Evolutionary conservation across 2,329 filamentous ascomycete species (phyloP).

Genomic region (Myrmaecium sp.): DNA sequence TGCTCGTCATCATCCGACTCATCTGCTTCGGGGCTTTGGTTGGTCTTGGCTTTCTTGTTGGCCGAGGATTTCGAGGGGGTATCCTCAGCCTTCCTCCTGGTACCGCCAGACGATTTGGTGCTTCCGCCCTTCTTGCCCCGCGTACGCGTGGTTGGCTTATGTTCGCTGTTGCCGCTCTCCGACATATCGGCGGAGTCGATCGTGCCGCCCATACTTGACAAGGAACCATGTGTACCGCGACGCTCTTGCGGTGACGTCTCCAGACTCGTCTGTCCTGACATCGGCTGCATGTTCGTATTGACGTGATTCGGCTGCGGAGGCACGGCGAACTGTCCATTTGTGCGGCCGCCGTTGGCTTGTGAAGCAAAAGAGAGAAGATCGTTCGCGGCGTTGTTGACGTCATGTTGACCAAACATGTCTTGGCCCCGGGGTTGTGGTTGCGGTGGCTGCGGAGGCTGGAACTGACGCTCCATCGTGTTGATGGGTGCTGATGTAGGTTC

Average conservation of each 20-base stretch:
- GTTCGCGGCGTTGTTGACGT: constrained; percentile 85
- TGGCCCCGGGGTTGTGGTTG: constrained; percentile 22
- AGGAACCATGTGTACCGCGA: constrained; percentile 31
- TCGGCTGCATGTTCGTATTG: constrained; percentile 25
- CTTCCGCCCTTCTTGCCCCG: constrained; percentile 18
- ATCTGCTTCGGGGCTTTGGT: constrained; percentile 36
- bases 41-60: constrained; percentile 58
- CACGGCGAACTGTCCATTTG: constrained; percentile 36
- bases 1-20: constrained; percentile 27
- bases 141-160: constrained; percentile 44
- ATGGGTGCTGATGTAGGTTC: constrained; percentile 27
- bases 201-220: constrained; percentile 39
- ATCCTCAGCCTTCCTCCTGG: constrained; percentile 63
- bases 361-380: constrained; percentile 74
- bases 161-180: constrained; percentile 50
- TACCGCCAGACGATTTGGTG: constrained; percentile 15
- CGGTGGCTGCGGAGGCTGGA: constrained; percentile 26
- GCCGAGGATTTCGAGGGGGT: constrained; percentile 44
- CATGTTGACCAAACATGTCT: constrained; percentile 70
- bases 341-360: constrained; percentile 43
- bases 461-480: constrained; percentile 35
- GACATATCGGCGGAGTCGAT: constrained; percentile 47
- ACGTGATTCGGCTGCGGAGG: constrained; percentile 19
- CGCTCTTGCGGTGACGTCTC: constrained; percentile 33
- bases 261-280: constrained; percentile 29